Evolutionary conservation across 306 rosid species (phyloP), one percentile per base, ranked within the genome.

Genomic region (Quercus robur): DNA sequence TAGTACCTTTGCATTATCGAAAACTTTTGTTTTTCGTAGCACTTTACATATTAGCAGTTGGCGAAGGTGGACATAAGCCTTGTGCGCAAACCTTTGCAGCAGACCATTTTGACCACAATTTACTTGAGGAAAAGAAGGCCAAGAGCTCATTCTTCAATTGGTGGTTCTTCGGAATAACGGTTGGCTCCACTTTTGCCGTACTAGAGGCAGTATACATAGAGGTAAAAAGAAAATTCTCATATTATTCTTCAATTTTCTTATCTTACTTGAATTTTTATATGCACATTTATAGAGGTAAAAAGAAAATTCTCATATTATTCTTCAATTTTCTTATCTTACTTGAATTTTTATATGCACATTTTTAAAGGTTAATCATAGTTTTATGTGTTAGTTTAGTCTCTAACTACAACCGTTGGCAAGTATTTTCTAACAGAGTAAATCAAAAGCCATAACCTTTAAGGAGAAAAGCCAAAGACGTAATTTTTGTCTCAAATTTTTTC

Each of bases 11-110:
- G 71, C 49, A 66, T 18, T 66, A 77, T 7, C 78, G 78, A 13
- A 82, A 79, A 28, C 18, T 44, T 38, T 38, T 7, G 46, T 38
- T 38, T 38, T 38, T 8, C 46, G 11, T 38, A 38, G 46, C 11
- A 38, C 91, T 93, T 38, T 88, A 93, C 75, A 76, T 84, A 46
- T 51, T 91, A 0, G 78, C 97, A 12, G 46, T 93, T 3, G 97
- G 97, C 2, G 86, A 88, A 70, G 97, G 94, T 1, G 97, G 97
- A 0, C 97, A 91, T 66, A 89, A 83, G 76, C 97, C 97, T 0
- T 91, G 97, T 9, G 97, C 87, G 3, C 97, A 91, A 51, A 93
- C 97, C 7, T 93, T 91, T 26, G 97, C 97, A 9, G 97, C 94
- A 35, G 94, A 91, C 75, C 97, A 93, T 6, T 93, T 93, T n/a